phyloP scores from a whole-genome alignment of 2,329 filamentous ascomycete species.

The Fusarium sororula region DNA sequence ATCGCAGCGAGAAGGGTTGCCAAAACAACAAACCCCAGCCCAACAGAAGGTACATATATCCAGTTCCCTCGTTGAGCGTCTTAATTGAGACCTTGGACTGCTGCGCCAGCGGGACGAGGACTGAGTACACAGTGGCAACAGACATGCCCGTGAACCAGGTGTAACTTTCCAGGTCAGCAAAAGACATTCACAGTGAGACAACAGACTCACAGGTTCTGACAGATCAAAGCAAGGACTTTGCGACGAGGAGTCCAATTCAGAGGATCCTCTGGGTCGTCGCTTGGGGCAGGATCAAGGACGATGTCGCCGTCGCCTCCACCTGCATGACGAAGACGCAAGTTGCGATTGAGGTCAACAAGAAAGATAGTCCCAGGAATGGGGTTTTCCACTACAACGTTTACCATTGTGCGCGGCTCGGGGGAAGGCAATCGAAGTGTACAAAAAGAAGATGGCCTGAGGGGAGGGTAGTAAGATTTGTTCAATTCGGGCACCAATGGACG shows the following conservation, averaged over 20 bases:
- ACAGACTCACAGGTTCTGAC: slow-evolving; percentile 42
- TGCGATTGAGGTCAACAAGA: slow-evolving; percentile 51
- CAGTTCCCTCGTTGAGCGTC: slow-evolving; percentile 52
- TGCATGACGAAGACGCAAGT: slow-evolving; percentile 46
- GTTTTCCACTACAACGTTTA: background rate
- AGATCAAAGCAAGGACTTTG: slow-evolving; percentile 42
- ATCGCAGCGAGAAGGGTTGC: slow-evolving; percentile 58
- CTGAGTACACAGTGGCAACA: slow-evolving; percentile 51
- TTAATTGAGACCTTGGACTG: slow-evolving; percentile 46
- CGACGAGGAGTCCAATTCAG: slow-evolving; percentile 56
- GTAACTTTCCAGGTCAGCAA: slow-evolving; percentile 40
- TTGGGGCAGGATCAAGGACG: slow-evolving; percentile 61
- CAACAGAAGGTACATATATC: slow-evolving; percentile 55
- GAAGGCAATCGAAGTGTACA: background rate
- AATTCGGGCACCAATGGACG: background rate
- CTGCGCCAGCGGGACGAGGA: slow-evolving; percentile 48
- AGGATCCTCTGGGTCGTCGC: slow-evolving; percentile 61
- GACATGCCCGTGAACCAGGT: slow-evolving; percentile 53
- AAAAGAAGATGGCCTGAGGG: background rate
- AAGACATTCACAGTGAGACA: accelerated
- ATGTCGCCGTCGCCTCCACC: slow-evolving; percentile 49
- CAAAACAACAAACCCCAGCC: slow-evolving; percentile 58
- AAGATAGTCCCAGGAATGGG: slow-evolving; percentile 52
- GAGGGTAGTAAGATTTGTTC: background rate
- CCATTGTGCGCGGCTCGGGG: background rate